Percentiles rank a stretch among this genome's conserved stretches.
These are phyloP conservation scores for Climacium dendroides DNA, from an alignment of 225 moss, liverwort and hornwort species.

Conservation along the genomic window DNA sequence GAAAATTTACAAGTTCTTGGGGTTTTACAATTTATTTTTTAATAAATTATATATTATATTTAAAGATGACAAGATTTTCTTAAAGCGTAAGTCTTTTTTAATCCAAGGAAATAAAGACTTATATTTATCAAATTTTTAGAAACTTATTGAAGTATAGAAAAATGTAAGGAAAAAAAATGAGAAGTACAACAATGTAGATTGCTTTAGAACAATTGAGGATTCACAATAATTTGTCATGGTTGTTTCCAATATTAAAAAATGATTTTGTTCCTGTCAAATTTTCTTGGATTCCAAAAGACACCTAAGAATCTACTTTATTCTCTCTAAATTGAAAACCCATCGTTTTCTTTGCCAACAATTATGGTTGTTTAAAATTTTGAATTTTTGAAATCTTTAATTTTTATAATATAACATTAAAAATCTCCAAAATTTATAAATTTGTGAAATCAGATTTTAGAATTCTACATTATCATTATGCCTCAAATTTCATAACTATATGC, in stretches of 20 bases:
- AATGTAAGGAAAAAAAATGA: neutral
- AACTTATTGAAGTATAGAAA: too few species aligned
- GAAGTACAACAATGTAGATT: neutral
- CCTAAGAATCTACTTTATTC: neutral
- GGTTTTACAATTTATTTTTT: neutral
- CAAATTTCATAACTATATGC: neutral
- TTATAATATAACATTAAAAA: neutral
- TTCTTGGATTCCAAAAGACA: neutral
- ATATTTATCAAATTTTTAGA: neutral
- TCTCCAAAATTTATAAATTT: neutral
- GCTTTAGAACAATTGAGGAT: neutral
- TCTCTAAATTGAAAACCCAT: neutral
- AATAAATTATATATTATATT: neutral
- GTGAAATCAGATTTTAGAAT: neutral
- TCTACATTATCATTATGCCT: neutral
- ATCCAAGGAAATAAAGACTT: neutral
- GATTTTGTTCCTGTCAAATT: neutral
- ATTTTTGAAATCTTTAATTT: neutral
- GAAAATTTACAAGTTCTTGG: neutral
- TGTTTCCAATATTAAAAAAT: neutral
- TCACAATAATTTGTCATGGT: neutral
- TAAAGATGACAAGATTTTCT: neutral
- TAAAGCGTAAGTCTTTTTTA: accelerated
- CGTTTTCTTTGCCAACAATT: neutral
- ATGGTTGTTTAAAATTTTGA: too few species aligned